phyloP scores from a whole-genome alignment of 108 stramenopile species.

The Discostella stelligeroides region DNA sequence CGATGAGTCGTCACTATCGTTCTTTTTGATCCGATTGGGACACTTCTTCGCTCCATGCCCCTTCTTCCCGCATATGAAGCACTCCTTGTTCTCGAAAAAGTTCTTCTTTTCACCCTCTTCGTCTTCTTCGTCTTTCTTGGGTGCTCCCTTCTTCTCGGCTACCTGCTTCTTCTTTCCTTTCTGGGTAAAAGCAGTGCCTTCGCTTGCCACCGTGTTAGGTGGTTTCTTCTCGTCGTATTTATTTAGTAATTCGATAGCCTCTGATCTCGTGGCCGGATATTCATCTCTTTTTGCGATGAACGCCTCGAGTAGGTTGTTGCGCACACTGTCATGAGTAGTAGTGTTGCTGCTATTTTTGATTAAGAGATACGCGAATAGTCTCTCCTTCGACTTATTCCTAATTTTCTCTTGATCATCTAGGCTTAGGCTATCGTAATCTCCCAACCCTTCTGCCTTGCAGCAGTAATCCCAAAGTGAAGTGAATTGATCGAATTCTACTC shows the following conservation, averaged over 20 bases:
- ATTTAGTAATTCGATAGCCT: not conserved
- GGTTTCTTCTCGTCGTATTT: constrained; percentile 5
- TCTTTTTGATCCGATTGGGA: not conserved
- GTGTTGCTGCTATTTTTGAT: too few species aligned
- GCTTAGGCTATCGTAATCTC: too few species aligned
- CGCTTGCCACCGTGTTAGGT: not conserved
- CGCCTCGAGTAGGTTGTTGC: too few species aligned
- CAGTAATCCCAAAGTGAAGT: too few species aligned
- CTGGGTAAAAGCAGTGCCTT: constrained; percentile 19
- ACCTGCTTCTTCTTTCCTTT: constrained; percentile 11
- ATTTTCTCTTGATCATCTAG: too few species aligned
- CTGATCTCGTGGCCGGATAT: not conserved
- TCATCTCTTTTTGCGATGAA: not conserved
- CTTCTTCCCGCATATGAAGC: constrained; percentile 17
- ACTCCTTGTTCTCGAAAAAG: not conserved
- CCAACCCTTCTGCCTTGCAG: too few species aligned
- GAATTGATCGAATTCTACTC: too few species aligned
- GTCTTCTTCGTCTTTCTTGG: constrained; percentile 4
- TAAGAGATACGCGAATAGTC: too few species aligned
- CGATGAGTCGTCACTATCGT: not conserved
- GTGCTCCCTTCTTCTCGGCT: not conserved
- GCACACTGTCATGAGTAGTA: too few species aligned
- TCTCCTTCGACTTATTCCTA: too few species aligned
- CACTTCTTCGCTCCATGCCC: not conserved
- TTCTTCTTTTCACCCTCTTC: constrained; percentile 2